A percentile compares a stretch with the other conserved stretches of the same genome.
Conservation (phyloP, 192 early-diverging fungal genomes). For the Dissophora globulifera region DNA sequence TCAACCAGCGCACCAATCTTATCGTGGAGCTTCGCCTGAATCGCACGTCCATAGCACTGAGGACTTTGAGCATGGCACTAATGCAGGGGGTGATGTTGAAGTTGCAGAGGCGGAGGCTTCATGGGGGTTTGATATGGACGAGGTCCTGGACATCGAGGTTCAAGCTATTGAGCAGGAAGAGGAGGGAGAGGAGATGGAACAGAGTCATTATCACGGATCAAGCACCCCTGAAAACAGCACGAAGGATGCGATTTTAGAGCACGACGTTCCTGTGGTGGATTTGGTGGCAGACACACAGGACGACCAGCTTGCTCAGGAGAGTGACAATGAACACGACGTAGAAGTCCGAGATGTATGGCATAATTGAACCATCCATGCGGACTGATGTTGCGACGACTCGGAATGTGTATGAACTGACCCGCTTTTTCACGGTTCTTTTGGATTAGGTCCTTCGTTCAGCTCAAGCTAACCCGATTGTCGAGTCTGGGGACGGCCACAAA, state of each 20-base stretch:
- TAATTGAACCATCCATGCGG: not conserved
- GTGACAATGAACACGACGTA: conserved; percentile 40
- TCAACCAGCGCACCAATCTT: not conserved
- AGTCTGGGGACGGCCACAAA: not conserved
- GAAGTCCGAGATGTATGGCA: conserved; percentile 33
- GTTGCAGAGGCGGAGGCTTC: conserved; percentile 8
- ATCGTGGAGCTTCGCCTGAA: no score
- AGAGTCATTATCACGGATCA: no score
- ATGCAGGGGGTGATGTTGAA: not conserved
- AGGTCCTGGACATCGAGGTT: conserved; percentile 9
- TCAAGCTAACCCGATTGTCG: not conserved
- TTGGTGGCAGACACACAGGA: not conserved
- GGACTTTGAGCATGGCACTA: not conserved
- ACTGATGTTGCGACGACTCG: no score
- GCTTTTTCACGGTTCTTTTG: not conserved
- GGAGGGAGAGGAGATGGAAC: no score
- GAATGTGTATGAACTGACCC: no score
- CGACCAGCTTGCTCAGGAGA: not conserved
- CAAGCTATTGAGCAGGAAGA: not conserved
- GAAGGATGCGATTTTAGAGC: no score
- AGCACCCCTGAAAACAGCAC: no score
- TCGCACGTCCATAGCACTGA: no score
- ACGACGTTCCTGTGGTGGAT: no score
- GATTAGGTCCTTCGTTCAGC: conserved; percentile 9
- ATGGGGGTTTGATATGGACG: conserved; percentile 38